Evolutionary conservation across 208 protist species (phyloP), one percentile per base, ranked within the genome.

Genomic region (Vickermania spadyakhi): DNA sequence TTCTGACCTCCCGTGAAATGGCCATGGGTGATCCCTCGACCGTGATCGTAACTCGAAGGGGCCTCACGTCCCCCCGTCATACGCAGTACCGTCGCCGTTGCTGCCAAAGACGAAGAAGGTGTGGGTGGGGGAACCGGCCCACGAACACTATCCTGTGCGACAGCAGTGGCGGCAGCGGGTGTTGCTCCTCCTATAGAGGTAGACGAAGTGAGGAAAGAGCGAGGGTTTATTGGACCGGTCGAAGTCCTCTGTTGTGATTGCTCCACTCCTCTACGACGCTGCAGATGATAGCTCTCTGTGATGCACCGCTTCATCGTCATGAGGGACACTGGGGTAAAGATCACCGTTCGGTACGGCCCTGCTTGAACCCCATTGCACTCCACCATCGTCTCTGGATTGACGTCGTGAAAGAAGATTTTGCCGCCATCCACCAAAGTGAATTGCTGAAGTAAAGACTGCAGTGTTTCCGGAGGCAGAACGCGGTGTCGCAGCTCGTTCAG

Each of bases 361-460:
- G 77, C 77, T 22, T 75, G 80, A 29, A 83, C 73, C n/a, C 77
- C 81, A 58, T 88, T 81, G 68, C 84, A 89, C 73, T 90, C 79
- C 86, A 93, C 89, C 27, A 90, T 79, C 25, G 86, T 89, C 13
- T 72, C 60, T 4, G 76, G 69, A 26, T 69, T 69, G 52, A 93
- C 82, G 0, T 79, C 74, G 7, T 56, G 57, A 29, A 93, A 64
- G 52, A 93, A 93, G 22, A 90, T 71, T 28, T 68, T 73, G 0
- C 77, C 81, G n/a, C 71, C 73, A 18, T 77, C 73, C 30, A 90
- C 77, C 14, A 86, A 45, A 23, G 79, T 74, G 52, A 89, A 81
- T 54, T 75, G 72, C 60, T 84, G 66, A 2, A 93, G 56, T 13
- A 93, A 63, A 18, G 67, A 50, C 42, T 74, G 66, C 52, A 93